Base-by-base conservation (phyloP, 2,329 filamentous ascomycete genomes). In the Ilyonectria mors-panacis region DNA sequence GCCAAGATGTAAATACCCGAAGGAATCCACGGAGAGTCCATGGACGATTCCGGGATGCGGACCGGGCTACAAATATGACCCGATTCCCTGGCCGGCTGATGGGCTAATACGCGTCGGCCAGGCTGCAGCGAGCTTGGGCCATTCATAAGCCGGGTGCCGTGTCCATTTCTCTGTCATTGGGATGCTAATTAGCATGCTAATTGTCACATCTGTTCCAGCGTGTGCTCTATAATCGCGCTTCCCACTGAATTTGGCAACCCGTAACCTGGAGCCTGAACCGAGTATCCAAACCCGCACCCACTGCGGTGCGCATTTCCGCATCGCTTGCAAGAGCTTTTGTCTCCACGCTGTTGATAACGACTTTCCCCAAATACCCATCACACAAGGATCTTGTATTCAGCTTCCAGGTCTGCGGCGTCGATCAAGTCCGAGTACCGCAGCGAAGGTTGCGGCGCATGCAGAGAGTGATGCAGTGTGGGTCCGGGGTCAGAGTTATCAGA, bases 401-500 rank as follows among this genome's bases (percentile, higher is more conserved):
- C 42, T 45, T 9, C 26, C 26, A 26, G 30, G 30, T 12, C 30
- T 33, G 8, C 30, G 8, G 8, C 30, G 8, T 33, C 12, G 30
- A 33, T n/a, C 39, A n/a, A 8, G 17, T 17, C 17, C 28, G 28
- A 35, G 48, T 33, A 30, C 30, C 19, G 48, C 33, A 53, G 12
- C 6, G 26, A 6, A 26, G 26, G 26, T 4, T 26, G 26, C 26
- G 30, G 17, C 28, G 48, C 48, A 33, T 33, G 48, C 53, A 23
- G 35, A 12, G 21, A 28, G 7, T 42, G 15, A 10, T n/a, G 21
- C 6, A 37, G 4, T 54, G 45, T 48, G 26, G 48, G 33, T 5
- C 53, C 3, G 39, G 39, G 19, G 30, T 28, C 21, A 9, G 53
- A n/a, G 15, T n/a, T 59, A 59, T 59, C 56, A 35, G 44, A 50